Evolutionary conservation across 164 flowering plant genomes (phyloP).

Genomic region (Liriodendron chinense): DNA sequence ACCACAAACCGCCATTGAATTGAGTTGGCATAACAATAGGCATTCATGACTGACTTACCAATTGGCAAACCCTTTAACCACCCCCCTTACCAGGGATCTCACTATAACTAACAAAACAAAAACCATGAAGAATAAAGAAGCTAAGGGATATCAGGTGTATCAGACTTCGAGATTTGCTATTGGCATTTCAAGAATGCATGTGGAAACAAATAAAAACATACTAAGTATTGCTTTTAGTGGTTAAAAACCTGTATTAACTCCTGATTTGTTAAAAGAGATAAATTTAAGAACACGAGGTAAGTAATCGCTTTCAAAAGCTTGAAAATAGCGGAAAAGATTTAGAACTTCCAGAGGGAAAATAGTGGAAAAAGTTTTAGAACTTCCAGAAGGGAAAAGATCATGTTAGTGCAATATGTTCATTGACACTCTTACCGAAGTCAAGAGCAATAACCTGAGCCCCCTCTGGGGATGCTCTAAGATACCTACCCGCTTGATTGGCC

Average conservation of each 20-base stretch:
- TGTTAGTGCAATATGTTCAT: background rate
- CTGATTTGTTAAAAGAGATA: background rate
- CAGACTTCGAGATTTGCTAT: background rate
- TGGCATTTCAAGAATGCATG: background rate
- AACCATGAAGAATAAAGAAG: background rate
- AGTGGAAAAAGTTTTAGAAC: conserved; percentile 3
- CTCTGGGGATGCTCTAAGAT: conserved; percentile 44
- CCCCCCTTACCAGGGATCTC: conserved; percentile 4
- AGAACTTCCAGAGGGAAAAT: conserved; percentile 6
- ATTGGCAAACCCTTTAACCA: background rate
- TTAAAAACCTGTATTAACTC: conserved; percentile 4
- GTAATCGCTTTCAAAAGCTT: background rate
- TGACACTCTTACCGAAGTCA: conserved; percentile 73
- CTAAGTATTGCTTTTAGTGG: background rate
- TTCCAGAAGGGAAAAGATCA: conserved; percentile 3
- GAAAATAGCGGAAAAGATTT: background rate
- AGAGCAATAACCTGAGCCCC: conserved; percentile 51
- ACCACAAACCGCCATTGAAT: conserved; percentile 1
- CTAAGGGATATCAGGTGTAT: background rate
- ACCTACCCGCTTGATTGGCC: conserved; percentile 99
- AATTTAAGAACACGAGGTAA: background rate
- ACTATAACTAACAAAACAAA: background rate
- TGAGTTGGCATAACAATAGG: background rate
- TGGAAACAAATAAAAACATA: background rate
- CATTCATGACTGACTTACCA: conserved; percentile 9